These are phyloP conservation scores for Populus davidiana DNA, from an alignment of 345 rosid species.

Conservation along the genomic window DNA sequence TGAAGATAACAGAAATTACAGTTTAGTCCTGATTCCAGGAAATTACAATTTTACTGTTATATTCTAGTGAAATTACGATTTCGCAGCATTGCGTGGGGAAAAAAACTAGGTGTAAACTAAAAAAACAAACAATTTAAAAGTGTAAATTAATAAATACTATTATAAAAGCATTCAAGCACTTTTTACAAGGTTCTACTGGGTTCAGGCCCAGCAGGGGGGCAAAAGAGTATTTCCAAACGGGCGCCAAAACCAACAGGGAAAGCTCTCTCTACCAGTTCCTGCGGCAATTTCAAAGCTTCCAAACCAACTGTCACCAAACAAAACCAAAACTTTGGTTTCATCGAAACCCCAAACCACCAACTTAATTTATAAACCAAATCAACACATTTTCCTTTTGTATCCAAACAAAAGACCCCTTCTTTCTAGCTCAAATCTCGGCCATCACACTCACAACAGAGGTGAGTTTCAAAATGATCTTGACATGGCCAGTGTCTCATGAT, in stretches of 20 bases:
- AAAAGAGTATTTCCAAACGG: neutral
- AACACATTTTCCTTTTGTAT: too few relatives aligned
- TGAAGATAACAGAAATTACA: too few relatives aligned
- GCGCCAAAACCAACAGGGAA: neutral
- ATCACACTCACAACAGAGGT: too few relatives aligned
- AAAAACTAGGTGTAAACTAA: too few relatives aligned
- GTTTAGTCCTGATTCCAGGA: accelerated
- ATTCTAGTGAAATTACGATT: too few relatives aligned
- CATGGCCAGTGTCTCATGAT: too few relatives aligned
- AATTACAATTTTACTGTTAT: accelerated
- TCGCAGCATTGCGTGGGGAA: too few relatives aligned
- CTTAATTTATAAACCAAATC: too few relatives aligned
- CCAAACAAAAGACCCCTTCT: neutral
- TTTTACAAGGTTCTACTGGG: too few relatives aligned
- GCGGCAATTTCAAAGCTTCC: slow-evolving; percentile 29
- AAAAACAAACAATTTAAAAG: too few relatives aligned
- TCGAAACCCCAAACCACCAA: slow-evolving; percentile 22
- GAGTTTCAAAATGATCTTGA: too few relatives aligned
- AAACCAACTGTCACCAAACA: slow-evolving; percentile 1
- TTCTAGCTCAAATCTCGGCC: neutral
- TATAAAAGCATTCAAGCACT: neutral
- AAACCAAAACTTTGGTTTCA: slow-evolving; percentile 32
- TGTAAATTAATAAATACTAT: neutral
- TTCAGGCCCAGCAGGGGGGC: neutral
- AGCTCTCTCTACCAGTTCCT: neutral